phyloP scores from a whole-genome alignment of 208 protist genomes.

The Trypanosoma grayi region DNA sequence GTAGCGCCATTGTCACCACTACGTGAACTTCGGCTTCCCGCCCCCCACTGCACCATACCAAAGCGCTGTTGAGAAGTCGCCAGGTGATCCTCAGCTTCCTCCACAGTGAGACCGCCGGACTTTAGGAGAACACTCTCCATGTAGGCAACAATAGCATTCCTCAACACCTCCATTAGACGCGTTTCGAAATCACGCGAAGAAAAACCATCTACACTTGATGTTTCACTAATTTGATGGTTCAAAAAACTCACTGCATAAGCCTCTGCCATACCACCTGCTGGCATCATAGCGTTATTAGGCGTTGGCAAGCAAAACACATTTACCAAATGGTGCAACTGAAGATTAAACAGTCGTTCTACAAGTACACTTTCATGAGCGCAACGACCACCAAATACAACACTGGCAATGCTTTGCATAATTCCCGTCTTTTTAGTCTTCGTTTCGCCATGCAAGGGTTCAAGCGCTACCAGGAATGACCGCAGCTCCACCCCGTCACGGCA shows the following conservation, averaged over 20 bases:
- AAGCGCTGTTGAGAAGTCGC: slow-evolving; percentile 11
- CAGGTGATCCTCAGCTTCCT: slow-evolving; percentile 15
- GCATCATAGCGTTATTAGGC: slow-evolving; percentile 16
- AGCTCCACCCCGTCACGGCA: neutral
- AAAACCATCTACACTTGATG: neutral
- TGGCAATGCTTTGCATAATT: neutral
- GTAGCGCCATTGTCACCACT: neutral
- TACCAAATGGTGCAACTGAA: slow-evolving; percentile 25
- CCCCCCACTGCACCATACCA: neutral
- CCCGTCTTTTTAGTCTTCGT: neutral
- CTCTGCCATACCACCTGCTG: slow-evolving; percentile 17
- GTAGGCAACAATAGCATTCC: slow-evolving; percentile 17
- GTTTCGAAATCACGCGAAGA: slow-evolving; percentile 5
- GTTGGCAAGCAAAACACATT: slow-evolving; percentile 21
- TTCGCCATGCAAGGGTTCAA: neutral
- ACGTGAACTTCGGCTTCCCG: neutral
- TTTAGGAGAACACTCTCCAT: slow-evolving; percentile 15
- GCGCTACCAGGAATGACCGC: slow-evolving; percentile 9
- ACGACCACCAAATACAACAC: slow-evolving; percentile 27
- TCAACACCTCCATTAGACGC: slow-evolving; percentile 10
- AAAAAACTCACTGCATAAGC: slow-evolving; percentile 19
- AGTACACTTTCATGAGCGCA: slow-evolving; percentile 4
- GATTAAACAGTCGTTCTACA: slow-evolving; percentile 17
- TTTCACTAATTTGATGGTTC: slow-evolving; percentile 9
- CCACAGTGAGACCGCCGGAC: slow-evolving; percentile 14